Percentiles rank a stretch among this genome's conserved stretches.
phyloP scores from a whole-genome alignment of 78 protist genomes.

The Monosiga brevicollis region DNA sequence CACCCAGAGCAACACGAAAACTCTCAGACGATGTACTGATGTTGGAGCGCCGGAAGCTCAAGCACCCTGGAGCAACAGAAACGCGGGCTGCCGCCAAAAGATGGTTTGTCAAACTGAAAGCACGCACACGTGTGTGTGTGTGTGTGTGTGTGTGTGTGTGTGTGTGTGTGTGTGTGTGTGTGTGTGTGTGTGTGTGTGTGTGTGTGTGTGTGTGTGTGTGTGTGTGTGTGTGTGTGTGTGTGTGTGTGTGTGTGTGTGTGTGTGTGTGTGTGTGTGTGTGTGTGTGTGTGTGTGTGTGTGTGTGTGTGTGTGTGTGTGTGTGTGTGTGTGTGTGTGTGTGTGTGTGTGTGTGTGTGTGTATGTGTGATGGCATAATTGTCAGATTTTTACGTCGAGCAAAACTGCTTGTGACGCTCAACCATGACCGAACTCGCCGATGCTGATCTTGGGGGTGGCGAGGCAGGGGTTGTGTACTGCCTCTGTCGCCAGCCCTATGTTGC shows the following conservation, averaged over 20 bases:
- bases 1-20: too few species aligned
- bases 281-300: background rate
- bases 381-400: background rate
- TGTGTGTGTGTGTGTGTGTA: background rate
- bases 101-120: background rate
- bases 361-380: background rate
- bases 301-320: background rate
- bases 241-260: background rate
- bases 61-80: too few species aligned
- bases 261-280: background rate
- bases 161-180: background rate
- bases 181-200: background rate
- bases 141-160: background rate
- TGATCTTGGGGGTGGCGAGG: background rate
- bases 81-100: too few species aligned
- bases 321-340: background rate
- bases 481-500: background rate
- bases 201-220: background rate
- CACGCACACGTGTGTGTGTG: background rate
- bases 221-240: background rate
- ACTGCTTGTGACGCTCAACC: background rate
- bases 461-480: background rate
- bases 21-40: too few species aligned
- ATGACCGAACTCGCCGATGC: background rate
- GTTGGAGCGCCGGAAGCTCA: too few species aligned